Base-by-base conservation (phyloP, 2,329 filamentous ascomycete genomes). In the Xylariaceae sp. region DNA sequence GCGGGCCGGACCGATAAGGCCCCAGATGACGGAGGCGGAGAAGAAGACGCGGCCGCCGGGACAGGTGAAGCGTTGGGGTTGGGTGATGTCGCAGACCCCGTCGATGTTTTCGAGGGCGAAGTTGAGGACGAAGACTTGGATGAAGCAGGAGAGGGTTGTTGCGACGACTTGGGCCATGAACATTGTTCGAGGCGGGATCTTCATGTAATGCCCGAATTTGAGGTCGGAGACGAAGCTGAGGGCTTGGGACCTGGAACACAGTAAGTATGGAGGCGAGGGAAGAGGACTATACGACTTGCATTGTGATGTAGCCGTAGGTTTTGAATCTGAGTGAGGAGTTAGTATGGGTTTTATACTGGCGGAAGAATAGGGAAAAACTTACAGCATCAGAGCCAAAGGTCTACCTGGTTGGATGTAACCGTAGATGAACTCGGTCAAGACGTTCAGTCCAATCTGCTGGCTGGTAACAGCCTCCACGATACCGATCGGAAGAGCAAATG, bases 181-280 rank as follows among this genome's bases (percentile, higher is more conserved):
- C 76, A 88, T 86, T 13, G 83, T 86, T 15, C 84, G 78, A 0
- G 64, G 64, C 0, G 86, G 86, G 8, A 85, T 83, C 72, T 85
- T 85, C 85, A 90, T 89, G 75, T 90, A 90, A 69, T 89, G 87
- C 4, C 84, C 87, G 50, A 88, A 84, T 68, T 89, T 89, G 63
- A 89, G 77, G 67, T 89, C 87, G 6, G 82, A 77, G 9, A 84
- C 78, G 68, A 89, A 89, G 65, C 78, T 81, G 44, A 88, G 77
- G 0, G 84, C 82, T 72, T 88, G 85, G 1, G 81, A 83, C 67
- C 68, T 70, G 74, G 76, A 17, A 17, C 17, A 17, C 17, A 17
- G 17, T 17, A 17, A 17, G 17, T 17, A 17, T 17, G 17, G 17
- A 17, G 17, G 17, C 17, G 17, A 17, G 17, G 17, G 5, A 17